A percentile compares a stretch with the other conserved stretches of the same genome.
phyloP scores from a whole-genome alignment of 768 basidiomycete genomes.

The Leucocoprinus birnbaumii region DNA sequence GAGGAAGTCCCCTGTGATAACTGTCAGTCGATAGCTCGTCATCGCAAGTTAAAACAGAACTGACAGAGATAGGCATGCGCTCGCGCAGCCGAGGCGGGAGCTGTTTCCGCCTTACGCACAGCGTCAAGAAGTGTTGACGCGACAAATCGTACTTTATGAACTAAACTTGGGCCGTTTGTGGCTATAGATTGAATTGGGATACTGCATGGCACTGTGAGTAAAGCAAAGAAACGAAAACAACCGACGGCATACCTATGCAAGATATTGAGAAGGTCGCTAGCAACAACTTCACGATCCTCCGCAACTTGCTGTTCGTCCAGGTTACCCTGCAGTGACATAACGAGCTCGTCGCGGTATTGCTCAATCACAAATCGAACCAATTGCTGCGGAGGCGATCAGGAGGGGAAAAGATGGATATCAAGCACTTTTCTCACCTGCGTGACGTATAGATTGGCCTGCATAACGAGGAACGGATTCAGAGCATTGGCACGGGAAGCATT shows the following conservation, averaged over 20 bases:
- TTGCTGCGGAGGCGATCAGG: slow-evolving; percentile 52
- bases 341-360: slow-evolving; percentile 86
- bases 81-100: slow-evolving; percentile 76
- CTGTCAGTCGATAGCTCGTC: slow-evolving; percentile 10
- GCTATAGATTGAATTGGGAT: slow-evolving; percentile 94
- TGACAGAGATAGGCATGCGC: slow-evolving; percentile 86
- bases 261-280: slow-evolving; percentile 82
- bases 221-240: slow-evolving; percentile 3
- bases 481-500: slow-evolving; percentile 84
- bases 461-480: slow-evolving; percentile 85
- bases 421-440: slow-evolving; percentile 61
- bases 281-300: slow-evolving; percentile 79
- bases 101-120: slow-evolving; percentile 76
- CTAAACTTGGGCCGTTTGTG: slow-evolving; percentile 81
- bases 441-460: slow-evolving; percentile 91
- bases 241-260: slow-evolving; percentile 60
- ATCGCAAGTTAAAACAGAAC: slow-evolving; percentile 23
- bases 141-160: slow-evolving; percentile 91
- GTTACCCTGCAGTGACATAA: slow-evolving; percentile 62
- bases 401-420: neutral
- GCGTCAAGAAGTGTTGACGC: slow-evolving; percentile 87
- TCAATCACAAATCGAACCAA: slow-evolving; percentile 90
- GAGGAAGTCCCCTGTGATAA: slow-evolving; percentile 78
- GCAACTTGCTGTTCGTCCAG: slow-evolving; percentile 64
- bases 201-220: slow-evolving; percentile 32